These are phyloP conservation scores for Ascochyta rabiei DNA, from an alignment of 2,329 filamentous ascomycete species.

Conservation along the genomic window DNA sequence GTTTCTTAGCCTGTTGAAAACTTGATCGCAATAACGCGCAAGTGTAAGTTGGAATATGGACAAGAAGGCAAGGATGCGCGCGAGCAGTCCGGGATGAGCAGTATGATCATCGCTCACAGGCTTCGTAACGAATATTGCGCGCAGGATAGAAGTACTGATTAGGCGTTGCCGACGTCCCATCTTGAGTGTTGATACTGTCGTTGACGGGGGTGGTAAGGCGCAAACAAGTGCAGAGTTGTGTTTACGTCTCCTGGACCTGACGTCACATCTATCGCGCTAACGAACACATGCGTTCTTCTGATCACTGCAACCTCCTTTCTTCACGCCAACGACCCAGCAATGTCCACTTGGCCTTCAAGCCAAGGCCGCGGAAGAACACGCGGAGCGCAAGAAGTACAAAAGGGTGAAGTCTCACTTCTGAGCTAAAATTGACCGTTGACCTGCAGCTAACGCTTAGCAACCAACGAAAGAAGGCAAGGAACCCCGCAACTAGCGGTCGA, in stretches of 20 bases:
- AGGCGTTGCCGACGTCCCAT: slow-evolving; percentile 47
- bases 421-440: background rate
- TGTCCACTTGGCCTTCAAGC: background rate
- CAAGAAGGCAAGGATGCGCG: slow-evolving; percentile 60
- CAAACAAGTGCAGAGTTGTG: background rate
- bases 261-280: slow-evolving; percentile 11
- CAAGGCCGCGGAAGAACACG: background rate
- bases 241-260: slow-evolving; percentile 1
- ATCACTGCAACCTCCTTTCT: background rate
- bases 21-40: slow-evolving; percentile 52
- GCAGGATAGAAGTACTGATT: slow-evolving; percentile 47
- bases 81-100: slow-evolving; percentile 43
- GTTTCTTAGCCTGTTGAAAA: slow-evolving; percentile 60
- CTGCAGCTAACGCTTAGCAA: slow-evolving; percentile 14
- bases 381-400: background rate
- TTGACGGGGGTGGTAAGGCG: background rate
- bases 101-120: slow-evolving; percentile 24
- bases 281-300: background rate
- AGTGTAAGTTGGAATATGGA: slow-evolving; percentile 58
- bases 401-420: background rate
- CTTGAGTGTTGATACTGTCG: slow-evolving; percentile 9
- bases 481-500: slow-evolving; percentile 5
- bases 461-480: background rate
- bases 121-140: slow-evolving; percentile 42
- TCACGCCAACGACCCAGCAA: slow-evolving; percentile 2